Base-by-base conservation (phyloP, 2,329 filamentous ascomycete species). In the Aspergillus quadrilineatus region DNA sequence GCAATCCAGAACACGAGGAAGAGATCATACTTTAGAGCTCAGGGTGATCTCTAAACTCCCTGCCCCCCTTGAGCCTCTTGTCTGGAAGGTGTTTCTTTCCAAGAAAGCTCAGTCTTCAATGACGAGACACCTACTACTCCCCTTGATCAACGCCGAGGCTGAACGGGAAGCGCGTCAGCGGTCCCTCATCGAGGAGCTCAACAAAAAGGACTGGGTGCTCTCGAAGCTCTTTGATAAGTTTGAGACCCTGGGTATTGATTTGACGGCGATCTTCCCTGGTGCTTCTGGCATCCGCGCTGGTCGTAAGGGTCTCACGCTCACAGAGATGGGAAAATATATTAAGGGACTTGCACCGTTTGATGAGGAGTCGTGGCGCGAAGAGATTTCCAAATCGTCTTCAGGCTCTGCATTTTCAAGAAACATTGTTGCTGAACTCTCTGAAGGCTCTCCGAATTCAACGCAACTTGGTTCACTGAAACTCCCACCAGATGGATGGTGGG, bases 141-240 rank as follows among this genome's bases (percentile, higher is more conserved):
- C 84, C 2, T 70, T 85, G 14, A 68, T 87, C 30, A 72, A 73
- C 26, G 77, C 79, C 22, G 78, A 80, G 15, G 73, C 77, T 32
- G 72, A 72, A 2, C 76, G 80, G 56, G 76, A 79, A 55, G 69
- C 71, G 34, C 79, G 81, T 34, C 76, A 84, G 26, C 67, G 73
- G 29, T 72, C 72, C 22, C 73, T 87, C 5, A 67, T 84, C 15
- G 69, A 77, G 4, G 76, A 78, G 42, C 67, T 87, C 10, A 73
- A 74, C 52, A 78, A 81, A 29, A 87, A 87, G 65, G 85, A 87
- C 64, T 82, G 78, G 66, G 77, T 82, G 15, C 80, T 87, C 50
- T 74, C 73, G 6, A 84, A 81, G 54, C 70, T 87, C 22, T 75
- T 85, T 28, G 84, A 87, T 63, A 81, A 82, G 58, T 76, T 85